Percentiles rank a stretch among this genome's conserved stretches.
These are phyloP conservation scores for Funneliformis geosporum DNA, from an alignment of 192 early-diverging fungal genomes.

Conservation along the genomic window DNA sequence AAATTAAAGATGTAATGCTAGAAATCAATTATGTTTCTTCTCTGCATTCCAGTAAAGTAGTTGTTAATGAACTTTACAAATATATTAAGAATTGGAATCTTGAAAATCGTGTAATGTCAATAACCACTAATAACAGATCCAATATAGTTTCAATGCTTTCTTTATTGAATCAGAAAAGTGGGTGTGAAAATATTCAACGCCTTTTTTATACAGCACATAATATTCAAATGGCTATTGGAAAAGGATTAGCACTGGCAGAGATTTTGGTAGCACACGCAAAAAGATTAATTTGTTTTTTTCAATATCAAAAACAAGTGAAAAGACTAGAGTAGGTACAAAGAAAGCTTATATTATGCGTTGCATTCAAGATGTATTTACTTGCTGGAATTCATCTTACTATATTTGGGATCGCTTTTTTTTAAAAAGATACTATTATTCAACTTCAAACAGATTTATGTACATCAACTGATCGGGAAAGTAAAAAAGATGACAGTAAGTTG, in stretches of 20 bases:
- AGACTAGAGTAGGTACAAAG: neutral
- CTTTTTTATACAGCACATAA: neutral
- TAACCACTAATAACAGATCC: neutral
- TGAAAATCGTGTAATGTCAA: neutral
- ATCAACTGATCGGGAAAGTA: neutral
- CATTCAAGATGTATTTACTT: neutral
- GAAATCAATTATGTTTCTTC: neutral
- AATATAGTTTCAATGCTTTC: neutral
- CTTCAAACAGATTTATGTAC: neutral
- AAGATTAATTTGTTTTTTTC: constrained; percentile 6
- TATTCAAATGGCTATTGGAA: neutral
- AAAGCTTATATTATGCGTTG: neutral
- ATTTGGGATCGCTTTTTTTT: neutral
- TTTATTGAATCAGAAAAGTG: neutral
- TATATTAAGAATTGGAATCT: neutral
- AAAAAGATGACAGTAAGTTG: neutral
- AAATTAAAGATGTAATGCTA: neutral
- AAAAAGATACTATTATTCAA: constrained; percentile 13
- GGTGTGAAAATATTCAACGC: neutral
- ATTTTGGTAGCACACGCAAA: neutral
- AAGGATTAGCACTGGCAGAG: neutral
- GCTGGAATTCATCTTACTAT: neutral
- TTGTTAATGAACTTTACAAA: neutral
- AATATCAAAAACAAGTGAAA: constrained; percentile 9
- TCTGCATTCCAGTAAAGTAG: neutral